Conservation (phyloP, 78 protist species). For the Trichosphaerium sp. region DNA sequence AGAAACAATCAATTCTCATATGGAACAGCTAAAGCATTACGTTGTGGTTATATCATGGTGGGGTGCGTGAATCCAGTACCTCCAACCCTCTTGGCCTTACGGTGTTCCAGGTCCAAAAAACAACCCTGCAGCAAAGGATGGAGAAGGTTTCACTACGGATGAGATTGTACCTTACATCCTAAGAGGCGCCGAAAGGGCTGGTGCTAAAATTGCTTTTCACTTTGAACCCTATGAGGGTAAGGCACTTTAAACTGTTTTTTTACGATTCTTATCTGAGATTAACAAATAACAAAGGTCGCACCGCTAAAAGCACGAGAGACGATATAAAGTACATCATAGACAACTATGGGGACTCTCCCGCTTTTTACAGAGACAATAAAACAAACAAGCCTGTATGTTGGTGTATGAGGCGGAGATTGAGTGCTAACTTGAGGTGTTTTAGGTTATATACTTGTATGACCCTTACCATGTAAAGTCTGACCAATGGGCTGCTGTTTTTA, state of each 20-base stretch:
- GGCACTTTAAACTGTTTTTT: not conserved
- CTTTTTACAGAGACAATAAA: conserved; percentile 4
- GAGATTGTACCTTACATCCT: not conserved
- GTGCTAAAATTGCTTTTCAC: conserved; percentile 8
- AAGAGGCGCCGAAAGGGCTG: not conserved
- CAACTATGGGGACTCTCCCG: conserved; percentile 11
- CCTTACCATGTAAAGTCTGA: conserved; percentile 3
- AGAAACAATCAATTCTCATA: not conserved
- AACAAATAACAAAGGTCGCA: not conserved
- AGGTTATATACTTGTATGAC: conserved; percentile 14
- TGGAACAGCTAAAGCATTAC: not conserved
- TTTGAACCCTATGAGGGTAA: conserved; percentile 31
- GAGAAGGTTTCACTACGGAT: conserved; percentile 9
- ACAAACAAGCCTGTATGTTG: conserved; percentile 8
- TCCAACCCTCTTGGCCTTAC: not conserved
- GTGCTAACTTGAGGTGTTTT: not conserved
- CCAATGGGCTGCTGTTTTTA: conserved; percentile 27
- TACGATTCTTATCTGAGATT: not conserved
- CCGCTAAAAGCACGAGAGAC: not conserved
- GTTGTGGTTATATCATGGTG: not conserved
- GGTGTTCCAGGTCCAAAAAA: not conserved
- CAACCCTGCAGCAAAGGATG: not conserved
- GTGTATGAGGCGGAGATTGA: not conserved
- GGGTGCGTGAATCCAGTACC: not conserved
- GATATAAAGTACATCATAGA: conserved; percentile 11